Conservation (phyloP, 202 grass and related monocot genomes). For the Saccharum hybrid region DNA sequence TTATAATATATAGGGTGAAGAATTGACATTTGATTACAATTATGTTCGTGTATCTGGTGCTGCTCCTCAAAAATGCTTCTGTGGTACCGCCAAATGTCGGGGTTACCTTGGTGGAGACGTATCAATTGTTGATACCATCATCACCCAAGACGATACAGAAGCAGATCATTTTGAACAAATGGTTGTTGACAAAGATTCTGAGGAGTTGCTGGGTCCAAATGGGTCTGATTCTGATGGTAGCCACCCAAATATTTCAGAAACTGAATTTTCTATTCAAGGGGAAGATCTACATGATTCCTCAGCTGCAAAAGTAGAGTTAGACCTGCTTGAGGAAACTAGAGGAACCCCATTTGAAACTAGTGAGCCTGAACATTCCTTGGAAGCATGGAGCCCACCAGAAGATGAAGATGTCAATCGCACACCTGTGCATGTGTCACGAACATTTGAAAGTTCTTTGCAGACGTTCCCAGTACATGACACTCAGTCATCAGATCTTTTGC, state of each 20-base stretch:
- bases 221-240: constrained; percentile 40
- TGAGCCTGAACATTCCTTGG: constrained; percentile 43
- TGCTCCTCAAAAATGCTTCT: constrained; percentile 95
- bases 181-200: constrained; percentile 42
- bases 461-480: constrained; percentile 35
- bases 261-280: constrained; percentile 43
- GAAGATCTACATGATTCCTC: constrained; percentile 48
- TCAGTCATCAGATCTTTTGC: constrained; percentile 43
- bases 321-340: constrained; percentile 39
- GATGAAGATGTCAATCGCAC: constrained; percentile 55
- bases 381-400: constrained; percentile 44
- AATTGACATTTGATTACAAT: constrained; percentile 99
- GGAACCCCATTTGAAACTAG: constrained; percentile 36
- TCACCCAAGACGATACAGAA: constrained; percentile 61
- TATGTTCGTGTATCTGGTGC: constrained; percentile 96
- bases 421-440: constrained; percentile 56
- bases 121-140: constrained; percentile 59
- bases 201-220: constrained; percentile 46
- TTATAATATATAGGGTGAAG: constrained; percentile 73
- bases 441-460: constrained; percentile 44
- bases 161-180: constrained; percentile 48
- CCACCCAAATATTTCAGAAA: constrained; percentile 38
- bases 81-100: constrained; percentile 72
- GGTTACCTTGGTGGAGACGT: constrained; percentile 94
- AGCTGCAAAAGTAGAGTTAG: constrained; percentile 38